Evolutionary conservation across 2,329 filamentous ascomycete genomes (phyloP).

Genomic region (Calonectria fujianensis): DNA sequence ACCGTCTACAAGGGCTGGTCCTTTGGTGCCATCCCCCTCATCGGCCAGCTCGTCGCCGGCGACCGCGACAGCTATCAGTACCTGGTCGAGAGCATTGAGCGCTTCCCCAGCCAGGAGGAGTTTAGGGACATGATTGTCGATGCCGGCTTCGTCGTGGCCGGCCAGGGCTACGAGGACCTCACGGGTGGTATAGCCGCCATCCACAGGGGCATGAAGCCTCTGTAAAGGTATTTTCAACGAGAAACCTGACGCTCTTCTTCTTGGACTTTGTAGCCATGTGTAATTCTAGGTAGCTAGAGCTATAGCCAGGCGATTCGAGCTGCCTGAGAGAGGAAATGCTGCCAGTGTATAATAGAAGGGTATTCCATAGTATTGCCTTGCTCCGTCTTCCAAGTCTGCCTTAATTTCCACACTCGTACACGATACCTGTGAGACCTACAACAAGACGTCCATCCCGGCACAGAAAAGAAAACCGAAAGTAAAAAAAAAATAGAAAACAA

Average conservation of each 20-base stretch:
- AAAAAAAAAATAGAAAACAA: conserved; percentile 29
- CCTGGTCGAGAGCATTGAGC: conserved; percentile 97
- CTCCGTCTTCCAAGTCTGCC: conserved; percentile 36
- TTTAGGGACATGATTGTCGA: conserved; percentile 89
- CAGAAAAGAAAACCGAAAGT: conserved; percentile 36
- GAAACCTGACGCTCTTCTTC: conserved; percentile 7
- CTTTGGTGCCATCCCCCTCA: conserved; percentile 93
- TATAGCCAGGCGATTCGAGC: conserved; percentile 37
- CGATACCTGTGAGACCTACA: conserved; percentile 17
- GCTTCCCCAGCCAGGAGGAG: conserved; percentile 89
- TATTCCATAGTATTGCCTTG: conserved; percentile 43
- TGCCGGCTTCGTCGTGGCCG: conserved; percentile 90
- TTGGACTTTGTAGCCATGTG: conserved; percentile 43
- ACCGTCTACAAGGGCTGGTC: conserved; percentile 96
- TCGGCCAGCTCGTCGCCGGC: conserved; percentile 94
- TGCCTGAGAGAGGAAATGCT: conserved; percentile 39
- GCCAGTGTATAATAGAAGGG: conserved; percentile 53
- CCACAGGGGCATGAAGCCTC: conserved; percentile 94
- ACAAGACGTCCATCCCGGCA: conserved; percentile 15
- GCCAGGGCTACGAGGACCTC: conserved; percentile 90
- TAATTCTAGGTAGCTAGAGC: conserved; percentile 49
- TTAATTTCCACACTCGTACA: conserved; percentile 16
- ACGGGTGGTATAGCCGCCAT: conserved; percentile 96
- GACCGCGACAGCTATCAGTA: conserved; percentile 99
- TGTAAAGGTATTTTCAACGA: conserved; percentile 53